These are phyloP conservation scores for Karstenula rhodostoma DNA, from an alignment of 2,329 filamentous ascomycete species.

Conservation along the genomic window DNA sequence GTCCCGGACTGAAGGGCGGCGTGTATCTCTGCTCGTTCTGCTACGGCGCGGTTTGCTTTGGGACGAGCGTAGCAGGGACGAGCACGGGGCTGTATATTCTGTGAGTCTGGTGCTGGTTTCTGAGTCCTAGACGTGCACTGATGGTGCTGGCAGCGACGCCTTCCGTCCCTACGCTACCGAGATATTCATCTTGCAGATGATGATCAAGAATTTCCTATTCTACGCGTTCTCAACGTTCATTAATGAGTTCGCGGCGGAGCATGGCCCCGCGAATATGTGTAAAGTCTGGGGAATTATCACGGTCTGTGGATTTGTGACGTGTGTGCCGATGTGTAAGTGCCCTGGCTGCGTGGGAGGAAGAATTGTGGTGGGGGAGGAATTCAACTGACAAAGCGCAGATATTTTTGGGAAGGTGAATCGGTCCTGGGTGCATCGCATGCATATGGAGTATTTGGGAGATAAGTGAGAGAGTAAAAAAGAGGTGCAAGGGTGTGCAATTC, in stretches of 20 bases:
- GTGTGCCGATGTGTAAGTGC: conserved; percentile 47
- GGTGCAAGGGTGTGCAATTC: no score
- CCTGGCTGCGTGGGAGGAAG: no score
- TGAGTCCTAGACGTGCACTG: not conserved
- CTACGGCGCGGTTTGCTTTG: conserved; percentile 31
- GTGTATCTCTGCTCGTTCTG: conserved; percentile 28
- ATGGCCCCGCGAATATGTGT: conserved; percentile 37
- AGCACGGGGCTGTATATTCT: conserved; percentile 45
- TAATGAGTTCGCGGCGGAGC: conserved; percentile 37
- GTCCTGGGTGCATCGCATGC: conserved; percentile 24
- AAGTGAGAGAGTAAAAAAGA: conserved; percentile 7
- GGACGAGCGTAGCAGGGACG: conserved; percentile 29
- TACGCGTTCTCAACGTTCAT: conserved; percentile 46
- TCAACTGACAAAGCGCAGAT: conserved; percentile 18
- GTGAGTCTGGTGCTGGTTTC: conserved; percentile 26
- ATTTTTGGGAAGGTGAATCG: conserved; percentile 30
- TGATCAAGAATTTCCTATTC: conserved; percentile 47
- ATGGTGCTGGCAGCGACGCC: conserved; percentile 31
- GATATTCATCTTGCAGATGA: conserved; percentile 48
- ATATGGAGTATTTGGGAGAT: conserved; percentile 22
- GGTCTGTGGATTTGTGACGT: conserved; percentile 38
- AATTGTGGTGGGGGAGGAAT: not conserved
- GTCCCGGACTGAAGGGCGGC: conserved; percentile 17
- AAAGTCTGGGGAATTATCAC: conserved; percentile 41
- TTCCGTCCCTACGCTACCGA: conserved; percentile 40